phyloP scores from a whole-genome alignment of 1,139 yeast species.

The Geotrichum restrictum region DNA sequence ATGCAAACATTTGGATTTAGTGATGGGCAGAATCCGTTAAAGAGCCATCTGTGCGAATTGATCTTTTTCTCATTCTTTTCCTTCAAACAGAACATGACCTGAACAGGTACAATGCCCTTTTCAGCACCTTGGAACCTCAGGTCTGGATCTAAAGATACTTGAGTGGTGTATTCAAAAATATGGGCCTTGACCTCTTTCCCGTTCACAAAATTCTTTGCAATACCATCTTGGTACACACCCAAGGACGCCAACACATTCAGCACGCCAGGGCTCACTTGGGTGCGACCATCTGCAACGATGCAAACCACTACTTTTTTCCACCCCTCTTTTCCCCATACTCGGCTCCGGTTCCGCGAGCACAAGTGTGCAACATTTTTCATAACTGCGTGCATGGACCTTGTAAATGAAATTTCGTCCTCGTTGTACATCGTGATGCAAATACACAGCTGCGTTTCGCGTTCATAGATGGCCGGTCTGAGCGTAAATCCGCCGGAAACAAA shows the following conservation, averaged over 20 bases:
- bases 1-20: constrained; percentile 83
- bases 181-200: constrained; percentile 88
- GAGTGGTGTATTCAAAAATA: constrained; percentile 89
- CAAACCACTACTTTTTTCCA: constrained; percentile 94
- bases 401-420: constrained; percentile 81
- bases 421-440: constrained; percentile 94
- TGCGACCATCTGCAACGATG: constrained; percentile 89
- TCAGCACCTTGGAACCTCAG: constrained; percentile 76
- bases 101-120: constrained; percentile 87
- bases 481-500: constrained; percentile 79
- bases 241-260: constrained; percentile 83
- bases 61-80: constrained; percentile 88
- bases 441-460: constrained; percentile 84
- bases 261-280: constrained; percentile 76
- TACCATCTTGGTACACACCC: constrained; percentile 94
- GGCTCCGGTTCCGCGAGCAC: constrained; percentile 71
- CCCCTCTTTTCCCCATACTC: constrained; percentile 90
- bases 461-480: constrained; percentile 74
- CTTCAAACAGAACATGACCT: constrained; percentile 80
- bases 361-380: constrained; percentile 88
- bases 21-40: constrained; percentile 84
- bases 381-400: constrained; percentile 89
- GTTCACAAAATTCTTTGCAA: constrained; percentile 89
- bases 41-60: constrained; percentile 94
- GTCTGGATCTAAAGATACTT: constrained; percentile 77